Evolutionary conservation across 257 asterid genomes (phyloP), one percentile per base, ranked within the genome.

Genomic region (Schizonepeta tenuifolia): DNA sequence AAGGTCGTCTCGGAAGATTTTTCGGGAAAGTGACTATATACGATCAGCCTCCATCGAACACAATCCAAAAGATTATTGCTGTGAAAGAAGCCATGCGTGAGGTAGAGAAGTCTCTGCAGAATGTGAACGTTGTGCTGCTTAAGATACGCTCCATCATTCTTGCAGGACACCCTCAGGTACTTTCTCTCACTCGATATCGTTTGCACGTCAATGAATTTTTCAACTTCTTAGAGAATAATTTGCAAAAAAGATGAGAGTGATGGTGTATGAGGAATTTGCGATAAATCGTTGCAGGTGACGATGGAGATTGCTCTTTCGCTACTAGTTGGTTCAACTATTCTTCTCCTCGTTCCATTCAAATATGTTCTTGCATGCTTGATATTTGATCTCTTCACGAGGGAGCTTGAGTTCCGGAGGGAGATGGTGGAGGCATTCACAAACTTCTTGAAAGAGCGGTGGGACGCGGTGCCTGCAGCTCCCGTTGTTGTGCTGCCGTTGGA

Each of bases 41-140:
- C n/a, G 97, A 95, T 72, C 99, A 95, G 81, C 96, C 99, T 57
- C 91, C 90, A 18, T 95, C 99, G 22, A 95, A 95, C 73, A 95
- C 99, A 6, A 81, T 95, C 67, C 98, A 95, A 77, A 90, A 95
- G 80, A 88, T 95, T 61, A 83, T 95, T 36, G 99, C 98, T 53
- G 77, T 95, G 20, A 95, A 95, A 78, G 96, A 86, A 75, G 99
- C 99, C 76, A 83, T 95, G 86, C 92, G 88, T 35, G 99, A 95
- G 69, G 83, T 95, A 10, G 99, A 95, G 78, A 95, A 76, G 73
- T 86, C 70, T 75, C 84, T 95, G 75, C 99, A 95, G 88, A 83
- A 87, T 70, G 82, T 90, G 75, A 95, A 95, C 49, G 86, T 95
- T 22, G 81, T 88, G 9, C 85, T 95, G 77, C 98, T 95, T 20